Percentiles rank a stretch among this genome's conserved stretches.
Evolutionary conservation across 805 yeast genomes (phyloP).

Genomic region (Phaffomyces thermotolerans): DNA sequence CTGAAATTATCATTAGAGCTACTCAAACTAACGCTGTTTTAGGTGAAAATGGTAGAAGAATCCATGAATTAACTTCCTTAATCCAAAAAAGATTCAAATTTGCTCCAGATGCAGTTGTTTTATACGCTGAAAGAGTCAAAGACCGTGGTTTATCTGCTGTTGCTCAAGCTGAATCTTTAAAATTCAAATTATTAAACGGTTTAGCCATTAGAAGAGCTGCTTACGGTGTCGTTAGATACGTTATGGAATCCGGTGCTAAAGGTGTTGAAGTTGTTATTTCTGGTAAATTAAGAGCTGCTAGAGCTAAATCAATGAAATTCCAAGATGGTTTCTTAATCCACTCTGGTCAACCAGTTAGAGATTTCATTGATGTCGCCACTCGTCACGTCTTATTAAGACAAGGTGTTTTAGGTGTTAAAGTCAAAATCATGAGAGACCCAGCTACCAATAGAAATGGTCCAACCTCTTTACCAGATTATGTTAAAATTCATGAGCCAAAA

Average conservation of each 20-base stretch:
- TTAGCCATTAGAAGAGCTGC: slow-evolving; percentile 99
- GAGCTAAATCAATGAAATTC: slow-evolving; percentile 99
- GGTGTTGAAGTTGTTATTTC: slow-evolving; percentile 99
- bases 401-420: slow-evolving; percentile 99
- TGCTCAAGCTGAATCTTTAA: slow-evolving; percentile 98
- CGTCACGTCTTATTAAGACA: slow-evolving; percentile 99
- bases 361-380: slow-evolving; percentile 97
- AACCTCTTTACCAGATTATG: slow-evolving; percentile 91
- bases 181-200: slow-evolving; percentile 97
- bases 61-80: slow-evolving; percentile 96
- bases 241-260: slow-evolving; percentile 99
- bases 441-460: slow-evolving; percentile 79
- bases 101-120: slow-evolving; percentile 85
- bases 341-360: slow-evolving; percentile 99
- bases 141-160: slow-evolving; percentile 99
- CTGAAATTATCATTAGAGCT: slow-evolving; percentile 98
- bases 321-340: slow-evolving; percentile 99
- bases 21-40: slow-evolving; percentile 97
- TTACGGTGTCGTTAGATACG: slow-evolving; percentile 99
- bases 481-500: slow-evolving; percentile 88
- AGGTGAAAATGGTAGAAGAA: slow-evolving; percentile 99
- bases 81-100: slow-evolving; percentile 98
- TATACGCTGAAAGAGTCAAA: slow-evolving; percentile 98
- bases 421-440: slow-evolving; percentile 99
- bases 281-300: slow-evolving; percentile 99